These are phyloP conservation scores for Funneliformis mosseae DNA, from an alignment of 192 early-diverging fungal genomes.

Conservation along the genomic window DNA sequence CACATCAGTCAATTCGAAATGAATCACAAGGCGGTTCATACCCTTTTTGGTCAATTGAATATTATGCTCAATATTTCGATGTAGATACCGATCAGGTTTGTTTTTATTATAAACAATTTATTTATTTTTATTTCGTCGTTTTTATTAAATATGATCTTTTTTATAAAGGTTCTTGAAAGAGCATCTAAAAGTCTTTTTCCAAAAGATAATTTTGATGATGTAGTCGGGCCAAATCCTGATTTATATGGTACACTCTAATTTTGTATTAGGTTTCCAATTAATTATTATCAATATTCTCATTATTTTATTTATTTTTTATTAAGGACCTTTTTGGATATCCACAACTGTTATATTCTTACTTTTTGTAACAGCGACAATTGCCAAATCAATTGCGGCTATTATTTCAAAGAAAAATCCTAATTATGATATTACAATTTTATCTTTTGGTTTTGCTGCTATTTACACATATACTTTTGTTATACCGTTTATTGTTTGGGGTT, in stretches of 20 bases:
- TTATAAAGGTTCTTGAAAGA: constrained; percentile 69
- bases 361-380: constrained; percentile 91
- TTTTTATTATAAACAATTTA: not conserved
- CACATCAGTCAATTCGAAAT: constrained; percentile 32
- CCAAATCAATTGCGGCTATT: constrained; percentile 77
- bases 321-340: constrained; percentile 96
- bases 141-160: not conserved
- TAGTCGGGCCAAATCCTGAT: constrained; percentile 84
- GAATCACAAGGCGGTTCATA: constrained; percentile 38
- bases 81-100: constrained; percentile 86
- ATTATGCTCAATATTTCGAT: constrained; percentile 90
- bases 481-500: constrained; percentile 75
- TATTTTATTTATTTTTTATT: not conserved
- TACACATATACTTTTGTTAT: constrained; percentile 80
- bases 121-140: not conserved
- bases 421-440: constrained; percentile 82
- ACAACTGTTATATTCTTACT: constrained; percentile 96
- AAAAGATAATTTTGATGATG: constrained; percentile 78
- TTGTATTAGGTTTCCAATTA: not conserved
- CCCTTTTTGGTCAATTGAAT: constrained; percentile 87
- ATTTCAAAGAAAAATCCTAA: constrained; percentile 56
- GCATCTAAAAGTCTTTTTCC: constrained; percentile 70
- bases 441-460: constrained; percentile 78
- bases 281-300: constrained; percentile 23
- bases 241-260: constrained; percentile 73